Evolutionary conservation across 805 yeast species (phyloP), one percentile per base, ranked within the genome.

Genomic region (Yarrowia porcina): DNA sequence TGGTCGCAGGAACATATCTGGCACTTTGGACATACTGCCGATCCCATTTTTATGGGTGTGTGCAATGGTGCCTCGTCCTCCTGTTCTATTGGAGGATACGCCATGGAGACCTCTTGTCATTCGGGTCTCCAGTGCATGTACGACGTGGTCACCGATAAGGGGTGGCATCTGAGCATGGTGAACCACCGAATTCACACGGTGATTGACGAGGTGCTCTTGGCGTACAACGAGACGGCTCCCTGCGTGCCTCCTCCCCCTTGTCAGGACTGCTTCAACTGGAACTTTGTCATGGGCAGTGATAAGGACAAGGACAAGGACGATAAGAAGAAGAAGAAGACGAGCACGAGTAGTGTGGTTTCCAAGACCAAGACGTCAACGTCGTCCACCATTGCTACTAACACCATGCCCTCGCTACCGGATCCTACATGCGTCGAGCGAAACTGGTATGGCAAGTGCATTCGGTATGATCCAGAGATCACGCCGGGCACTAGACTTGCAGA

Each of bases 1-100:
- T 75, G 77, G 8, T 82, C 86, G 69, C 76, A 83, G 75, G 97
- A 92, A 69, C 87, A 89, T 66, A 82, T 94, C 10, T 94, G 96
- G 96, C 97, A 94, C 72, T 77, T 94, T 71, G 99, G 99, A 2
- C 93, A 94, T 72, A 94, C 94, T 1, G 98, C 97, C 0, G 99
- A 94, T 72, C 99, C 99, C 1, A 89, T 94, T 1, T 94, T 80
- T 70, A 88, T 92, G 93, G 99, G 99, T 0, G 92, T 90, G 9
- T 94, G 99, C 73, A 91, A 89, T 70, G 99, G 99, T 10, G 96
- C 94, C 0, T 84, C 93, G 4, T 87, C 96, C 0, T 75, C 92
- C 1, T 94, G 99, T 74, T 86, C 93, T 65, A 80, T 90, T 9
- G 97, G 89, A 0, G 99, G 99, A 0, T 94, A 90, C 73, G 99